Percentiles rank a stretch among this genome's conserved stretches.
Evolutionary conservation across 768 basidiomycete species (phyloP).

Genomic region (Lactarius indigo): DNA sequence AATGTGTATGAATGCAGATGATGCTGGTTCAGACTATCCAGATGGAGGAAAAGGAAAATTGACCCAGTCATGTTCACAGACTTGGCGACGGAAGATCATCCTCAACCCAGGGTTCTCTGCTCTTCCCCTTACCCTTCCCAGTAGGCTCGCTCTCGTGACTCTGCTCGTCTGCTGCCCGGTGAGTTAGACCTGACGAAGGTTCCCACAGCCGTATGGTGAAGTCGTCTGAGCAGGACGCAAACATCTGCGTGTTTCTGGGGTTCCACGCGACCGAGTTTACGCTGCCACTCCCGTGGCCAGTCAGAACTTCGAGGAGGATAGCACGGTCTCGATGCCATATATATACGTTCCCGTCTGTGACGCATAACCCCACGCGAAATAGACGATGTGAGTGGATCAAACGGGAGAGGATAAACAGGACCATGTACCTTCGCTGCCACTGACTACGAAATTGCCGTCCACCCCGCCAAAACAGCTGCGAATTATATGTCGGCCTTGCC

Average conservation of each 20-base stretch:
- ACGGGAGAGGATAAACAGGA: constrained; percentile 8
- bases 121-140: constrained; percentile 66
- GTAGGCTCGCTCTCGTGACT: constrained; percentile 28
- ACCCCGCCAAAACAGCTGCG: constrained; percentile 92
- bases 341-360: constrained; percentile 80
- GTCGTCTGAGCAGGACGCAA: constrained; percentile 96
- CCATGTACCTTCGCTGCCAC: constrained; percentile 87
- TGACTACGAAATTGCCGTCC: constrained; percentile 83
- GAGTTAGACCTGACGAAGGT: constrained; percentile 33
- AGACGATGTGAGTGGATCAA: constrained; percentile 5
- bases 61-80: constrained; percentile 21
- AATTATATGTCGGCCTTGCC: constrained; percentile 80
- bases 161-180: constrained; percentile 9
- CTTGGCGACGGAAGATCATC: constrained; percentile 24
- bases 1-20: constrained; percentile 17
- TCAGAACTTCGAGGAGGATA: constrained; percentile 76
- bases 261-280: constrained; percentile 99
- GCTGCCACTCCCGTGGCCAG: constrained; percentile 83
- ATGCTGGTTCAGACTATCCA: constrained; percentile 16
- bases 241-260: constrained; percentile 82
- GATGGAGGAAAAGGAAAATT: background rate
- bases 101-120: constrained; percentile 44
- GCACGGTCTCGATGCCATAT: constrained; percentile 92
- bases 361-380: constrained; percentile 15
- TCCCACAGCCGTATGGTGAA: constrained; percentile 90